Percentiles rank a stretch among this genome's conserved stretches.
Evolutionary conservation across 2,329 filamentous ascomycete species (phyloP).

Genomic region (Magnaporthiopsis incrustans): DNA sequence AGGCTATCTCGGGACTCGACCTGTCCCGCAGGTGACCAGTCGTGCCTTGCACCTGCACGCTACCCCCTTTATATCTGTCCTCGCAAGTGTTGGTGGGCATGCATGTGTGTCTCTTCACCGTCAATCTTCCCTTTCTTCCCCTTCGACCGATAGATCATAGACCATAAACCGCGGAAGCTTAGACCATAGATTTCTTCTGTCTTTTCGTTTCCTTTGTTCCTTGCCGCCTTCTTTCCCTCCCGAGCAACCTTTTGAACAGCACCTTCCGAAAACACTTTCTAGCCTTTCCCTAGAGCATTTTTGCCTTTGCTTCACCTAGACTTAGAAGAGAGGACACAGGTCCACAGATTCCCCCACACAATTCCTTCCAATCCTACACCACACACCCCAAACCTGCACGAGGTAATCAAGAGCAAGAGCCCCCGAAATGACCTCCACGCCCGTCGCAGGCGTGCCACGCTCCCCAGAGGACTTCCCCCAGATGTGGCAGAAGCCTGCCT

Average conservation of each 20-base stretch:
- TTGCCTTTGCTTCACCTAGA: neutral
- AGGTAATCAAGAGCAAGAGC: too few species aligned
- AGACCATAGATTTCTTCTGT: neutral
- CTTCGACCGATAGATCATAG: neutral
- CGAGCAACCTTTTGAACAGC: neutral
- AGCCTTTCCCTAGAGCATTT: too few species aligned
- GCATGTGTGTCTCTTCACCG: neutral
- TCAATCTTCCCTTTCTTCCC: neutral
- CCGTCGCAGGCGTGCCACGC: neutral
- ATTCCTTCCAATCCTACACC: too few species aligned
- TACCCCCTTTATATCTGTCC: neutral
- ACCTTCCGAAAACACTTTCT: neutral
- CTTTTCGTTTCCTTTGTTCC: neutral
- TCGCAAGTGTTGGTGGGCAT: neutral
- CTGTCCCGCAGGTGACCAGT: neutral
- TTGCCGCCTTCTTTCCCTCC: neutral
- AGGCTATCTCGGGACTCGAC: neutral
- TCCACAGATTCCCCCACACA: too few species aligned
- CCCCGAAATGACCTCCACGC: neutral
- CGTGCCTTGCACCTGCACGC: neutral
- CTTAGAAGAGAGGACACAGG: too few species aligned
- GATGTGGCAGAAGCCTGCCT: conserved; percentile 67
- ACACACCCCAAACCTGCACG: too few species aligned
- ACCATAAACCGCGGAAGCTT: neutral
- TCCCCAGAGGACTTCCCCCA: conserved; percentile 63